A percentile compares a stretch with the other conserved stretches of the same genome.
Evolutionary conservation across 768 basidiomycete genomes (phyloP).

Genomic region (Mycena capillaripes): DNA sequence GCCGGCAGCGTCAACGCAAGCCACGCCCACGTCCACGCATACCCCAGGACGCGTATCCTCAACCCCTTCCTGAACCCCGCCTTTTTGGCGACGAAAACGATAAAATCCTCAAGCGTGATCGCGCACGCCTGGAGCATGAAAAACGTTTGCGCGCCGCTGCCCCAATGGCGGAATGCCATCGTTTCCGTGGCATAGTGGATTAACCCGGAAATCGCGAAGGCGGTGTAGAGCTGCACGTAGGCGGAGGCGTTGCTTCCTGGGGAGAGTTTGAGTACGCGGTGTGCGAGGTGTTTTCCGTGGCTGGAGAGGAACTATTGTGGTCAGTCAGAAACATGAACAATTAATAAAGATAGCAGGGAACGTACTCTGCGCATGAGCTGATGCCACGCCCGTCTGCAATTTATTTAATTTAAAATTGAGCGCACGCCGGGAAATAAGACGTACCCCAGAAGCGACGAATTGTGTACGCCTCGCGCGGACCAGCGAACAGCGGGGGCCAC

Average conservation of each 20-base stretch:
- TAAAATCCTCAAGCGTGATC: conserved; percentile 24
- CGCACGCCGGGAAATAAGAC: neutral
- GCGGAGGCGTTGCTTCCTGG: conserved; percentile 43
- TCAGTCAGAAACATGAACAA: neutral
- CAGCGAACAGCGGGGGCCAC: conserved; percentile 57
- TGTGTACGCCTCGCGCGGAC: conserved; percentile 50
- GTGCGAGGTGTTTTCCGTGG: conserved; percentile 44
- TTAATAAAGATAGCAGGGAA: neutral
- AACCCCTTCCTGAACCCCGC: neutral
- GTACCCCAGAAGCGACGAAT: conserved; percentile 55
- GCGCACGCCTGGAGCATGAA: conserved; percentile 28
- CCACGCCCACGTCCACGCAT: conserved; percentile 21
- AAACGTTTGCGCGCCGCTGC: conserved; percentile 18
- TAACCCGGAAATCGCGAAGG: conserved; percentile 51
- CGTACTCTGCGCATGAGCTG: conserved; percentile 27
- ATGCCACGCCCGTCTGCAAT: conserved; percentile 25
- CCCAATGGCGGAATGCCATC: conserved; percentile 33
- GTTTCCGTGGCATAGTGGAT: conserved; percentile 52
- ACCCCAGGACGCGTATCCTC: neutral
- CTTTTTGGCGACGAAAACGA: neutral
- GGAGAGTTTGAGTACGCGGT: conserved; percentile 40
- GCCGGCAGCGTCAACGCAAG: conserved; percentile 12
- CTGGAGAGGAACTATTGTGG: conserved; percentile 40
- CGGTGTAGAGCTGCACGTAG: conserved; percentile 50
- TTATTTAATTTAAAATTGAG: neutral